Evolutionary conservation across 805 yeast species (phyloP).

Genomic region (Schwanniomyces occidentalis): DNA sequence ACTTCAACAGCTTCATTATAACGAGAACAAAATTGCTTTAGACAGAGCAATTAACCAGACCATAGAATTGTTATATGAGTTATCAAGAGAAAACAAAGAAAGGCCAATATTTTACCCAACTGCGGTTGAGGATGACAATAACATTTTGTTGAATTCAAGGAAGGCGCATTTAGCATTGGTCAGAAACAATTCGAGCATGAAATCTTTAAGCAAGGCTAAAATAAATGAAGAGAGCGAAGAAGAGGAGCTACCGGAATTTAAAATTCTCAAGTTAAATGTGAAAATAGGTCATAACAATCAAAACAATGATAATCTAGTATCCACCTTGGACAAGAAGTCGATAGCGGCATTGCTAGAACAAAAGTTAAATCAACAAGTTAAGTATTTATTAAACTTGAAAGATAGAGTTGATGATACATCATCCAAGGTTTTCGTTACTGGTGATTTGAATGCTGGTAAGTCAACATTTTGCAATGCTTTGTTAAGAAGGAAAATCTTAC

Average conservation of each 20-base stretch:
- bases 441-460: conserved; percentile 95
- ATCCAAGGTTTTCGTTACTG: conserved; percentile 93
- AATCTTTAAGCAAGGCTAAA: conserved; percentile 11
- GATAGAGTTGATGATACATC: conserved; percentile 88
- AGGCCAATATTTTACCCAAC: conserved; percentile 68
- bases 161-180: conserved; percentile 55
- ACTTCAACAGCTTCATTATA: conserved; percentile 72
- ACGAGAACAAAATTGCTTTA: conserved; percentile 65
- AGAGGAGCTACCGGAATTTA: conserved; percentile 43
- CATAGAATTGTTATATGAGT: conserved; percentile 48
- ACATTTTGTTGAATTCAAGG: conserved; percentile 43
- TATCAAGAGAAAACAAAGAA: conserved; percentile 54
- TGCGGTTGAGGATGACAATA: conserved; percentile 31
- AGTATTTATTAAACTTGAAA: conserved; percentile 68
- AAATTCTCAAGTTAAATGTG: conserved; percentile 62
- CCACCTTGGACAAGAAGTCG: conserved; percentile 64
- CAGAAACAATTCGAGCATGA: conserved; percentile 34
- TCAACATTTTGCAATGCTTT: conserved; percentile 94
- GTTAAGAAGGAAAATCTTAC: conserved; percentile 71
- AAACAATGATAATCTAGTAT: conserved; percentile 43
- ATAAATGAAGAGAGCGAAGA: conserved; percentile 15
- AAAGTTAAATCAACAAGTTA: conserved; percentile 61
- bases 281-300: conserved; percentile 48
- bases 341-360: conserved; percentile 68
- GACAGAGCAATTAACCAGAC: conserved; percentile 61